Percentiles rank a stretch among this genome's conserved stretches.
Conservation (phyloP, 345 rosid species). For the Conringia planisiliqua region DNA sequence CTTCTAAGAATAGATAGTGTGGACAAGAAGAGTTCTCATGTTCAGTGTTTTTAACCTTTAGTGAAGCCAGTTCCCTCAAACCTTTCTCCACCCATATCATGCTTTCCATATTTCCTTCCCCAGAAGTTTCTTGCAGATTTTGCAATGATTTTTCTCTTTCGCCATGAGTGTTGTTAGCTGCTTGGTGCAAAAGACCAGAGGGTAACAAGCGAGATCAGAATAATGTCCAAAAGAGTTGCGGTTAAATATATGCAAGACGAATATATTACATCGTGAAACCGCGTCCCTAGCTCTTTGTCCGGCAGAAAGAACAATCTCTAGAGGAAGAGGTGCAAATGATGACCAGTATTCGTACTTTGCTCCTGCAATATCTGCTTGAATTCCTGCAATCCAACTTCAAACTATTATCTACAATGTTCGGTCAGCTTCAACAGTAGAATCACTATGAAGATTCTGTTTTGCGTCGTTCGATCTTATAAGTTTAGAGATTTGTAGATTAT, state of each 20-base stretch:
- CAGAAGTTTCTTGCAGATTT: conserved; percentile 44
- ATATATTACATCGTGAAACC: conserved; percentile 37
- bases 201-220: conserved; percentile 6
- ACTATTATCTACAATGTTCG: neutral
- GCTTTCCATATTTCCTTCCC: conserved; percentile 72
- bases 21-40: conserved; percentile 4
- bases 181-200: conserved; percentile 24
- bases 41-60: conserved; percentile 52
- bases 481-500: neutral
- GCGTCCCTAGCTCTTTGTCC: conserved; percentile 67
- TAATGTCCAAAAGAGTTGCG: neutral
- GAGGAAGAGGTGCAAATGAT: conserved; percentile 83
- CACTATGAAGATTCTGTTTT: neutral
- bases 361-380: conserved; percentile 69
- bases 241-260: neutral
- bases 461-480: neutral
- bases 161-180: conserved; percentile 42
- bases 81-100: conserved; percentile 87
- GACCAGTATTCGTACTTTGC: conserved; percentile 80
- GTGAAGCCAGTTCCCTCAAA: conserved; percentile 68
- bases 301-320: conserved; percentile 66
- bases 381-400: conserved; percentile 44
- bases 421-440: neutral
- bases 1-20: neutral
- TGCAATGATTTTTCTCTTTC: conserved; percentile 47